These are phyloP conservation scores for Penicillium salamii DNA, from an alignment of 495 filamentous ascomycete species.

Conservation along the genomic window DNA sequence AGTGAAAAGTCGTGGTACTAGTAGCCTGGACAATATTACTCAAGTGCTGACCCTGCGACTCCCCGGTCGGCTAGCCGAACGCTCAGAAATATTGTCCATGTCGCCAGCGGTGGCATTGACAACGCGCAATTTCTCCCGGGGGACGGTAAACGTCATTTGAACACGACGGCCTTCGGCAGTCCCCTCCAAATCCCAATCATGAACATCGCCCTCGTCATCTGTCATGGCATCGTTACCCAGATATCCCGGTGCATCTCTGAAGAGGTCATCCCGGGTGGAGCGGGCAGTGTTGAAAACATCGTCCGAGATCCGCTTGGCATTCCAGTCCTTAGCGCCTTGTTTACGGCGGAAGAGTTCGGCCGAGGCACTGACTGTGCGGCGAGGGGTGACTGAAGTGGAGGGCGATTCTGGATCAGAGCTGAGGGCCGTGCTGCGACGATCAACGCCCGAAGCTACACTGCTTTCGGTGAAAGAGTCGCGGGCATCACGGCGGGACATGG, in stretches of 20 bases:
- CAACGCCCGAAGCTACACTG: constrained; percentile 32
- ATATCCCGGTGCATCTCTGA: constrained; percentile 25
- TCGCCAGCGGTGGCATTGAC: constrained; percentile 62
- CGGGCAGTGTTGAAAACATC: constrained; percentile 13
- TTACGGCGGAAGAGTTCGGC: constrained; percentile 58
- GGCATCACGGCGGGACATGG: constrained; percentile 30
- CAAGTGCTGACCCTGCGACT: constrained; percentile 12
- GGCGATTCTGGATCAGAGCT: constrained; percentile 5
- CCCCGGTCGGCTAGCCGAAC: constrained; percentile 26
- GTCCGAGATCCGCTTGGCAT: constrained; percentile 35
- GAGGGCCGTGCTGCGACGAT: constrained; percentile 33
- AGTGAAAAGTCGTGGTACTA: not conserved
- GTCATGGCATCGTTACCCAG: constrained; percentile 22
- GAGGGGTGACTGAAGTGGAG: constrained; percentile 29
- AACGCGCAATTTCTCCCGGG: constrained; percentile 77
- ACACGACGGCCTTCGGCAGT: constrained; percentile 77
- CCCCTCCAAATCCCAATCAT: constrained; percentile 88
- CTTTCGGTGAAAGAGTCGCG: constrained; percentile 3
- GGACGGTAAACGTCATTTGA: constrained; percentile 93
- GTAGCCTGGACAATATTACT: not conserved
- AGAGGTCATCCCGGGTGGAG: constrained; percentile 33
- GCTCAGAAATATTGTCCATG: constrained; percentile 33
- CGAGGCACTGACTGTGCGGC: constrained; percentile 57
- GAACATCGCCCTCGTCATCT: constrained; percentile 56
- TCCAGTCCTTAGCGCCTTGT: constrained; percentile 58